Conservation (phyloP, 179 eudicot species). For the Silene noctiflora region DNA sequence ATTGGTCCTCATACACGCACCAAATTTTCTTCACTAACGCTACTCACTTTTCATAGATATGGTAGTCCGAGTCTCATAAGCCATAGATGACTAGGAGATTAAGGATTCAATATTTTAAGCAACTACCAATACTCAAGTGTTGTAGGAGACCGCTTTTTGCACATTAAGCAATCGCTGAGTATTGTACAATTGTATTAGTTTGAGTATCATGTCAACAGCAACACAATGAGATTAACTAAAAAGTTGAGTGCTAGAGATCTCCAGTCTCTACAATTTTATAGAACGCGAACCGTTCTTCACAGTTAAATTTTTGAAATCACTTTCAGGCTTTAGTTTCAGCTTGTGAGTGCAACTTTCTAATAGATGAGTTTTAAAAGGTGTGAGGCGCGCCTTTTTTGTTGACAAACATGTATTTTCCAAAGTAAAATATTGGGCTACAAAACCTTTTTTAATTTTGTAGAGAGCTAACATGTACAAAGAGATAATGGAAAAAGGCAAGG, state of each 20-base stretch:
- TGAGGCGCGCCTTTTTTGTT: no score
- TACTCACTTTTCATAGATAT: not conserved
- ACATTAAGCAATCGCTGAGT: not conserved
- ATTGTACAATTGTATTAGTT: not conserved
- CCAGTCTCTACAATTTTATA: no score
- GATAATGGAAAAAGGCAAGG: no score
- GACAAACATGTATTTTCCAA: no score
- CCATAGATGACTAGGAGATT: not conserved
- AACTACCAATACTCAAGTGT: not conserved
- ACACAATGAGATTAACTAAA: not conserved
- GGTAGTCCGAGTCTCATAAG: not conserved
- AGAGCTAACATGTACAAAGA: no score
- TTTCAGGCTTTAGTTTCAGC: not conserved
- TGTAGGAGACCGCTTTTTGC: not conserved
- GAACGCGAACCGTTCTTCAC: not conserved
- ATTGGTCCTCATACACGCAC: slow-evolving; percentile 3
- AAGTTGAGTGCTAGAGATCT: not conserved
- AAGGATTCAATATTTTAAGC: not conserved
- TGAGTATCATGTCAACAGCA: not conserved
- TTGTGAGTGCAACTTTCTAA: no score
- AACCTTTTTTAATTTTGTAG: no score
- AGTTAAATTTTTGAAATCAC: not conserved
- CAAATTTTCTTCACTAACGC: not conserved
- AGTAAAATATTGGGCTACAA: no score
- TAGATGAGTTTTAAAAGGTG: no score